Base-by-base conservation (phyloP, 371 early-diverging fungal species). In the Mortierella sp. region DNA sequence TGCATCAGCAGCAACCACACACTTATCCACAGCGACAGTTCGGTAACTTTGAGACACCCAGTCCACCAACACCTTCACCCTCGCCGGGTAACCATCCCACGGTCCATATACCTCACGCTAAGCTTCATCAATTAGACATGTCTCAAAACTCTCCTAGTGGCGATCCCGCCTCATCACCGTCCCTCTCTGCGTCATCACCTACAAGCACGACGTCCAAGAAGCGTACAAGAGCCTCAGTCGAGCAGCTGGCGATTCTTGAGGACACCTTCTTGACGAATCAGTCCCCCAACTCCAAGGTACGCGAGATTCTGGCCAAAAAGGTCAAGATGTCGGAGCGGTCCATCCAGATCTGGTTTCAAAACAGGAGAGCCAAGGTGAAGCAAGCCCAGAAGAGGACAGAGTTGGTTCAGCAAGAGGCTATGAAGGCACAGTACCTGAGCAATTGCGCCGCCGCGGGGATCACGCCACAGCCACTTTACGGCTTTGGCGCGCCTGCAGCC, bases 311-410 rank as follows among this genome's bases (percentile, higher is more conserved):
- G 27, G 93, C 95, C 30, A 84, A 85, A 55, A 88, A 94, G 70
- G 86, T 98, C 21, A 87, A 92, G 62, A 97, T 98, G 97, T 93
- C 97, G 26, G 91, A 91, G 63, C 86, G 95, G 72, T 91, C 95
- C 17, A 95, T 99, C 62, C 97, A 98, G 79, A 96, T 99, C 65
- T 99, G 99, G 99, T 99, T 99, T 86, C 99, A 99, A 80, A 99
- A 99, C 88, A 87, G 96, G 72, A 87, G 99, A 49, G 97, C 97
- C 46, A 97, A 96, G 82, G 92, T 91, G 26, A 97, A 95, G 83
- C 90, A 85, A 78, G 79, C 84, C 43, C 86, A 86, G 55, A 81
- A 83, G 56, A 64, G 86, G 42, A 81, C 84, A 12, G 61, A 85
- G 43, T 79, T 86, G 50, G 82, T 82, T 9, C 85, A 87, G 60